Percentiles rank a stretch among this genome's conserved stretches.
Conservation (phyloP, 768 basidiomycete species). For the Suillus discolor region DNA sequence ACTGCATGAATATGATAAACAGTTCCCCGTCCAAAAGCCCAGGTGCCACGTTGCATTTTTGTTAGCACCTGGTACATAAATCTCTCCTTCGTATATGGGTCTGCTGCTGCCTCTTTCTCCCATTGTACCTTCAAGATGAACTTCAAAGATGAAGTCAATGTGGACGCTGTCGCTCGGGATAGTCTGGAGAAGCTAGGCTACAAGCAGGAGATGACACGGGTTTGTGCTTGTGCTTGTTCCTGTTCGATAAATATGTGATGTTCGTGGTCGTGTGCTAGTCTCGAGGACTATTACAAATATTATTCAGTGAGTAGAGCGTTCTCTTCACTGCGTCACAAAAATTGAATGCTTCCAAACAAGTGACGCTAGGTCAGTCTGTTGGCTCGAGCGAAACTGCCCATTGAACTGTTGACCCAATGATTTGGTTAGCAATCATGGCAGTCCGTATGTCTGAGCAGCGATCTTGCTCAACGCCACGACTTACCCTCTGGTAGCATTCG, state of each 20-base stretch:
- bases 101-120: not conserved
- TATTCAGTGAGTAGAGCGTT: constrained; percentile 48
- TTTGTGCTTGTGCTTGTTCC: constrained; percentile 21
- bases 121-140: constrained; percentile 12
- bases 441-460: constrained; percentile 50
- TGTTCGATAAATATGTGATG: not conserved
- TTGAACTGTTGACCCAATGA: constrained; percentile 10
- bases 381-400: not conserved
- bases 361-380: constrained; percentile 47
- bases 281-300: constrained; percentile 52
- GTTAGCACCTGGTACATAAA: not conserved
- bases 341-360: constrained; percentile 16
- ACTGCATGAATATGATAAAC: not conserved
- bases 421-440: constrained; percentile 54
- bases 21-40: not conserved
- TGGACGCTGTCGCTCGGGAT: constrained; percentile 31
- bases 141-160: constrained; percentile 16
- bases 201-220: constrained; percentile 55
- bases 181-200: constrained; percentile 57
- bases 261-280: constrained; percentile 32
- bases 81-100: too few species aligned
- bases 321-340: constrained; percentile 16
- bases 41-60: too few species aligned
- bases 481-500: constrained; percentile 44
- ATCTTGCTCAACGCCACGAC: not conserved